Evolutionary conservation across 2,329 filamentous ascomycete genomes (phyloP).

Genomic region (Beauveria medogensis): DNA sequence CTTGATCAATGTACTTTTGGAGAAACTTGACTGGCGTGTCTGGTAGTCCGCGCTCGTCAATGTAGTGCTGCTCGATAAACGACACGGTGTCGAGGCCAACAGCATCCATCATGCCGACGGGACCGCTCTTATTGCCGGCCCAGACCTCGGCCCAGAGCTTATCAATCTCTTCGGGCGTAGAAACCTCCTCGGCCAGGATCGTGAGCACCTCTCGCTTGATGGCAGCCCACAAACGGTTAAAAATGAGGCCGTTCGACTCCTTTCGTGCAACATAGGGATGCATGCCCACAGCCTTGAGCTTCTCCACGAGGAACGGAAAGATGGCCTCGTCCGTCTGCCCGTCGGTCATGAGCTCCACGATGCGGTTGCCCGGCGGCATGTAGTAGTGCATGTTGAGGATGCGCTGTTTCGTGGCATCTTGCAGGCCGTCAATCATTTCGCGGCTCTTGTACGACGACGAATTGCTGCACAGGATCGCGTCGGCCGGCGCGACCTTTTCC

Average conservation of each 20-base stretch:
- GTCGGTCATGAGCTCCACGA: conserved; percentile 47
- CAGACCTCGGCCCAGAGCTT: conserved; percentile 33
- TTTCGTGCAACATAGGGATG: conserved; percentile 33
- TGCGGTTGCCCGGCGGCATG: conserved; percentile 37
- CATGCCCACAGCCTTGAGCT: conserved; percentile 31
- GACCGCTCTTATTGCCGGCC: conserved; percentile 13
- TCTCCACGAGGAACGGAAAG: conserved; percentile 36
- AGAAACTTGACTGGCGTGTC: conserved; percentile 37
- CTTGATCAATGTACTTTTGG: conserved; percentile 34
- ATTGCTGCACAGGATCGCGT: conserved; percentile 43
- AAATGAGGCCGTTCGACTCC: conserved; percentile 46
- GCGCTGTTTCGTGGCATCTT: conserved; percentile 25
- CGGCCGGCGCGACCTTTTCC: conserved; percentile 31
- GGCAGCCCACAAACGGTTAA: conserved; percentile 49
- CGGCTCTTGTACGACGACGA: conserved; percentile 44
- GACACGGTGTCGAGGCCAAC: conserved; percentile 46
- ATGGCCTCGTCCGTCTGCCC: conserved; percentile 34
- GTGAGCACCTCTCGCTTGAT: conserved; percentile 43
- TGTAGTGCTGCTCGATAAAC: conserved; percentile 45
- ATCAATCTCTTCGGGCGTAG: conserved; percentile 41
- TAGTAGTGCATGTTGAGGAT: conserved; percentile 44
- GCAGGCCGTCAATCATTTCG: conserved; percentile 37
- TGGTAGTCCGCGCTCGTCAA: conserved; percentile 37
- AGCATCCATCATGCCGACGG: conserved; percentile 32
- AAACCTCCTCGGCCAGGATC: conserved; percentile 42